These are phyloP conservation scores for Fonsecaea multimorphosa DNA, from an alignment of 2,329 filamentous ascomycete genomes.

Conservation along the genomic window DNA sequence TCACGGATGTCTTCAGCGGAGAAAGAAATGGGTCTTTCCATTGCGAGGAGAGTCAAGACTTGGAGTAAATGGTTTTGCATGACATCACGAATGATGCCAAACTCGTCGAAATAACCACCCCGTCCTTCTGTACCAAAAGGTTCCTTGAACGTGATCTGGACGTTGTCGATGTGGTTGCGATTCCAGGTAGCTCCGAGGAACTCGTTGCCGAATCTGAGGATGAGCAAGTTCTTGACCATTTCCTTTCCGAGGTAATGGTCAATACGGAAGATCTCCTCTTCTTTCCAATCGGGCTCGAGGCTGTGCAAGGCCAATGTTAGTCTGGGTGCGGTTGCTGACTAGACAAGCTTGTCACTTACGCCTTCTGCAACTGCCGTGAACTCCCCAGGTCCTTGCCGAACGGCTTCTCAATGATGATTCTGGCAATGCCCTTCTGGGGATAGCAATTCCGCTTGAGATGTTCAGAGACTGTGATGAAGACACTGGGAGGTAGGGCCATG, in stretches of 20 bases:
- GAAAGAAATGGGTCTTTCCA: constrained; percentile 98
- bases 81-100: constrained; percentile 98
- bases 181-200: constrained; percentile 99
- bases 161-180: constrained; percentile 98
- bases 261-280: constrained; percentile 98
- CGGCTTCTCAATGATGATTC: constrained; percentile 98
- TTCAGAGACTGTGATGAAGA: constrained; percentile 97
- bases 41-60: constrained; percentile 91
- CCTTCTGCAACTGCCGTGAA: constrained; percentile 92
- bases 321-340: neutral
- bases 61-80: constrained; percentile 99
- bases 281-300: constrained; percentile 95
- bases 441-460: constrained; percentile 98
- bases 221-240: constrained; percentile 99
- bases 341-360: constrained; percentile 45
- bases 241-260: constrained; percentile 99
- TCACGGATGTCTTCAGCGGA: constrained; percentile 97
- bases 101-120: constrained; percentile 98
- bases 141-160: constrained; percentile 99
- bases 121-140: constrained; percentile 97
- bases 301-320: constrained; percentile 19
- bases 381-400: constrained; percentile 97
- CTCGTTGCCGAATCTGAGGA: constrained; percentile 96
- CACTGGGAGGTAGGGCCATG: constrained; percentile 97
- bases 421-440: constrained; percentile 84